These are phyloP conservation scores for Dipsacomyces acuminosporus DNA, from an alignment of 371 early-diverging fungal genomes.

Conservation along the genomic window DNA sequence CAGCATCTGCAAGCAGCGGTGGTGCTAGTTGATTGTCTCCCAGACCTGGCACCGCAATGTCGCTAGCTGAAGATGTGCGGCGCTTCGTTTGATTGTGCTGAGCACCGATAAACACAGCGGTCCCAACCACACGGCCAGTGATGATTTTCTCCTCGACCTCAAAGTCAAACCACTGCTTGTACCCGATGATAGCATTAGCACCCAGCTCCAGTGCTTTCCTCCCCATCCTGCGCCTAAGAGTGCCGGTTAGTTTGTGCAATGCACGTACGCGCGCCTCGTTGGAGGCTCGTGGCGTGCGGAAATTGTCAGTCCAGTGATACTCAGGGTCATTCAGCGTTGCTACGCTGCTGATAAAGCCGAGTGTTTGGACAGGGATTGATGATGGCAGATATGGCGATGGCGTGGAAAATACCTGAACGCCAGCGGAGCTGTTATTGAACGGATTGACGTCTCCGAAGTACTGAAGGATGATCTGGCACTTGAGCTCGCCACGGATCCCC, in stretches of 20 bases:
- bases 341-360: slow-evolving; percentile 54
- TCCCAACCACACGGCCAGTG: slow-evolving; percentile 67
- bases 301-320: slow-evolving; percentile 61
- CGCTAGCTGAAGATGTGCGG: slow-evolving; percentile 3
- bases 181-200: slow-evolving; percentile 68
- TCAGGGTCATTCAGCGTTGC: slow-evolving; percentile 67
- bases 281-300: slow-evolving; percentile 65
- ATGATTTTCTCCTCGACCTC: slow-evolving; percentile 62
- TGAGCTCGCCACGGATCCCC: slow-evolving; percentile 66
- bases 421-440: slow-evolving; percentile 58
- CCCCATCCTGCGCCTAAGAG: slow-evolving; percentile 59
- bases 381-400: slow-evolving; percentile 6
- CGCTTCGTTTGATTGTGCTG: not conserved
- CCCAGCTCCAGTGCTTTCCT: slow-evolving; percentile 63
- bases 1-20: not conserved
- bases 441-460: slow-evolving; percentile 71
- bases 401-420: slow-evolving; percentile 60
- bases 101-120: slow-evolving; percentile 53
- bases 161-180: slow-evolving; percentile 63
- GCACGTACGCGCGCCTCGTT: slow-evolving; percentile 65
- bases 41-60: no score
- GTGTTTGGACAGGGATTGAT: not conserved
- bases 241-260: slow-evolving; percentile 58
- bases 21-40: no score
- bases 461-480: slow-evolving; percentile 60